Conservation (phyloP, 2,329 filamentous ascomycete species). For the Ustulina deusta region DNA sequence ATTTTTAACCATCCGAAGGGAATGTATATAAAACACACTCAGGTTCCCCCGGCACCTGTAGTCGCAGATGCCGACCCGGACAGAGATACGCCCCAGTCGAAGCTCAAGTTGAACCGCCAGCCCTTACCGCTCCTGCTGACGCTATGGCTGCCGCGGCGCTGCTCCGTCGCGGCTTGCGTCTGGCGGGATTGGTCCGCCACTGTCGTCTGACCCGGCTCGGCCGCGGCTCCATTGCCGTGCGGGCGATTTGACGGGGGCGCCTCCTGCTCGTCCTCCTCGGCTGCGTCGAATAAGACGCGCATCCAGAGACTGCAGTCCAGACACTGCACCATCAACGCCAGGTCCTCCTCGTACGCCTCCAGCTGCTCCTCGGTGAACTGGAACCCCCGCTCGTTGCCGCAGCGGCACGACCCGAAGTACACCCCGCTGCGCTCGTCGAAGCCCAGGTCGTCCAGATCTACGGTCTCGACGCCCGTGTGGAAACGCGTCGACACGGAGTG, state of each 20-base stretch:
- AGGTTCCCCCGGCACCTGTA: neutral
- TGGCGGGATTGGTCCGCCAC: conserved; percentile 43
- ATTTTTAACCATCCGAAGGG: neutral
- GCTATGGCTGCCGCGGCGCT: conserved; percentile 24
- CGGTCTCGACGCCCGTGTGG: conserved; percentile 69
- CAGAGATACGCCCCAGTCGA: conserved; percentile 49
- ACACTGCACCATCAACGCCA: conserved; percentile 73
- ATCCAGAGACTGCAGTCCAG: conserved; percentile 76
- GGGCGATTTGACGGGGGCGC: neutral
- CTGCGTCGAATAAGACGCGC: conserved; percentile 71
- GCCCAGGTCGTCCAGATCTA: conserved; percentile 74
- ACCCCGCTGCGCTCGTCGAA: conserved; percentile 61
- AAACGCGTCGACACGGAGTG: conserved; percentile 42
- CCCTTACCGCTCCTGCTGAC: conserved; percentile 40
- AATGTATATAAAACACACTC: neutral
- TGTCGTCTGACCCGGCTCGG: neutral
- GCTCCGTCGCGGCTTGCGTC: conserved; percentile 10
- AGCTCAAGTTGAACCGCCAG: conserved; percentile 47
- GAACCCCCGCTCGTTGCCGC: conserved; percentile 72
- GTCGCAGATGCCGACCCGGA: conserved; percentile 42
- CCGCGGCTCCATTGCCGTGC: neutral
- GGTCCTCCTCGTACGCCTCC: conserved; percentile 67
- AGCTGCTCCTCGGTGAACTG: conserved; percentile 69
- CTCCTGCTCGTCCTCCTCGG: conserved; percentile 53
- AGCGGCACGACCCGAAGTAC: conserved; percentile 72